Conservation (phyloP, 202 grass and related monocot genomes). For the Schoenoplectus tabernaemontani region DNA sequence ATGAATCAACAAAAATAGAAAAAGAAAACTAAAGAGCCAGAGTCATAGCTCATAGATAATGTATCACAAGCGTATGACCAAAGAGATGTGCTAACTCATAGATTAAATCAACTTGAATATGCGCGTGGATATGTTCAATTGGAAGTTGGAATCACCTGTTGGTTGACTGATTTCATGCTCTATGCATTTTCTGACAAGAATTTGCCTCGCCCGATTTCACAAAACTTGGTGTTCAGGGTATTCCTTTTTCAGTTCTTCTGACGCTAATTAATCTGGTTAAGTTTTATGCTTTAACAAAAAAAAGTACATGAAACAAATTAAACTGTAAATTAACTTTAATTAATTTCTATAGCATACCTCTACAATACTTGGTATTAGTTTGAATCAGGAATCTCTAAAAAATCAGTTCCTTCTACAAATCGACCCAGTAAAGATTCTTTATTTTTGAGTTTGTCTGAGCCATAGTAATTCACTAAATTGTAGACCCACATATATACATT, state of each 20-base stretch:
- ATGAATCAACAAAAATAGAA: not conserved
- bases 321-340: not conserved
- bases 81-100: not conserved
- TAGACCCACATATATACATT: constrained; percentile 28
- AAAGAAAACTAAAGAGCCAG: not conserved
- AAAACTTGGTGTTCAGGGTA: too few species aligned
- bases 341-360: constrained; percentile 43
- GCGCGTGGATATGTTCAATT: not conserved
- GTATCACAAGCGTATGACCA: not conserved
- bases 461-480: constrained; percentile 82
- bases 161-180: not conserved
- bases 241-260: not conserved
- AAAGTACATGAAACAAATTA: not conserved
- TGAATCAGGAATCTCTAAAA: constrained; percentile 87
- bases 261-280: not conserved
- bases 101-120: not conserved
- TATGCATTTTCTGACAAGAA: not conserved
- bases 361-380: constrained; percentile 94
- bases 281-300: not conserved
- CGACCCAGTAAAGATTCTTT: constrained; percentile 73
- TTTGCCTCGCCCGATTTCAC: not conserved
- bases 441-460: constrained; percentile 59
- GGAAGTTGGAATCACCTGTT: not conserved
- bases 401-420: constrained; percentile 80
- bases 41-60: not conserved